Conservation (phyloP, 2,329 filamentous ascomycete genomes). For the Colletotrichum musae region DNA sequence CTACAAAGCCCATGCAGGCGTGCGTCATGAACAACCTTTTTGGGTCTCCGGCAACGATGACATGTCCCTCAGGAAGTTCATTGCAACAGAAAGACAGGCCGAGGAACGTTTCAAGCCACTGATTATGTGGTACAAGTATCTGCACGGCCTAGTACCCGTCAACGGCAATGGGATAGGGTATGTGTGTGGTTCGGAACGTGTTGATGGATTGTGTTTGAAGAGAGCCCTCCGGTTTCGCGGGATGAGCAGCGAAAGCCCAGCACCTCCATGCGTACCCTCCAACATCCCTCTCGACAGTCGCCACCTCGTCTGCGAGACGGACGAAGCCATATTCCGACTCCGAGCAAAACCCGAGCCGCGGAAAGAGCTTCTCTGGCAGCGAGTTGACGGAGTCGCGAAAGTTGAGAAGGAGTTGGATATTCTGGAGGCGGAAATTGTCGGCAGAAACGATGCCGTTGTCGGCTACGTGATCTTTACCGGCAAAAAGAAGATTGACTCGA, state of each 20-base stretch:
- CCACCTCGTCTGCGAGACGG: neutral
- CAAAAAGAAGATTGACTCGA: too few species aligned
- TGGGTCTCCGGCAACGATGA: neutral
- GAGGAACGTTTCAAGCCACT: neutral
- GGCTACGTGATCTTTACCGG: neutral
- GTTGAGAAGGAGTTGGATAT: neutral
- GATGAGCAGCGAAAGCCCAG: too few species aligned
- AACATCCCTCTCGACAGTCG: neutral
- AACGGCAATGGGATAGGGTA: neutral
- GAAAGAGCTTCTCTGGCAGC: neutral
- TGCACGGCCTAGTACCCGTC: neutral
- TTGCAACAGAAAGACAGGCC: neutral
- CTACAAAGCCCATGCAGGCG: neutral
- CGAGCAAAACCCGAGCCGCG: neutral
- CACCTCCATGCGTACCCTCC: neutral
- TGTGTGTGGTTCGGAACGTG: neutral
- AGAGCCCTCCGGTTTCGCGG: neutral
- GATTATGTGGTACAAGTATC: neutral
- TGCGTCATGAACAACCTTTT: neutral
- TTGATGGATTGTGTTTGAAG: rapidly evolving
- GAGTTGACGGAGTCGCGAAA: neutral
- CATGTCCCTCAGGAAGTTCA: neutral
- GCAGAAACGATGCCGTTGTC: neutral
- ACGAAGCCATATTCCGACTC: neutral
- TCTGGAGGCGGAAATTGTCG: neutral